Percentiles rank a stretch among this genome's conserved stretches.
phyloP scores from a whole-genome alignment of 257 asterid genomes.

The Asclepias syriaca region DNA sequence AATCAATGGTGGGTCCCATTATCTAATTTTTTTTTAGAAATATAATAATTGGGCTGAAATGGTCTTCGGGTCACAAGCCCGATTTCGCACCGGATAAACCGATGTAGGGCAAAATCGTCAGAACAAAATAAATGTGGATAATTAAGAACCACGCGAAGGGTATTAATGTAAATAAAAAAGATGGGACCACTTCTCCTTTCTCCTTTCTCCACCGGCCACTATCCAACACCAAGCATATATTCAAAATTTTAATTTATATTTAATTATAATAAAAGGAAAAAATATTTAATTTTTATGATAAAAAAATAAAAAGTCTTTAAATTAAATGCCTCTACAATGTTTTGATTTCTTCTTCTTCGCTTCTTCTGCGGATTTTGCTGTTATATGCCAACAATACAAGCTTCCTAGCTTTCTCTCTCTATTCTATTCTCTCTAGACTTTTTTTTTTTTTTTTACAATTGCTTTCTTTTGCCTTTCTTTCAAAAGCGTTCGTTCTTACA shows the following conservation, averaged over 20 bases:
- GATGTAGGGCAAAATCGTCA: neutral
- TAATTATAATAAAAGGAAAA: neutral
- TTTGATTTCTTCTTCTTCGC: slow-evolving; percentile 53
- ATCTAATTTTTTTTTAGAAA: neutral
- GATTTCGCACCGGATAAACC: neutral
- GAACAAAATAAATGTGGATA: neutral
- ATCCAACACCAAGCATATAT: slow-evolving; percentile 10
- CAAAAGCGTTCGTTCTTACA: slow-evolving; percentile 36
- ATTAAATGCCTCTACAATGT: slow-evolving; percentile 16
- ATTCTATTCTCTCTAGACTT: slow-evolving; percentile 9
- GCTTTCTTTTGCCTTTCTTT: slow-evolving; percentile 36
- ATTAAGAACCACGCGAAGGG: slow-evolving; percentile 13
- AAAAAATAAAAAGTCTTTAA: neutral
- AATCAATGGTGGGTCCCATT: slow-evolving; percentile 4
- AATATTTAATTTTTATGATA: neutral
- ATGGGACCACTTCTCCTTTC: slow-evolving; percentile 13
- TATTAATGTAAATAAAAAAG: neutral
- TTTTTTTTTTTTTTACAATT: slow-evolving; percentile 6
- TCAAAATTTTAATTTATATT: slow-evolving; percentile 1
- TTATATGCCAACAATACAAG: slow-evolving; percentile 24
- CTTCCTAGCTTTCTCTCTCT: slow-evolving; percentile 20
- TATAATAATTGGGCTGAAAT: neutral
- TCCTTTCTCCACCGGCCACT: slow-evolving; percentile 14
- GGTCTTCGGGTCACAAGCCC: neutral
- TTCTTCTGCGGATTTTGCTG: slow-evolving; percentile 59